Base-by-base conservation (phyloP, 208 protist species). In the Leptomonas pyrrhocoris region DNA sequence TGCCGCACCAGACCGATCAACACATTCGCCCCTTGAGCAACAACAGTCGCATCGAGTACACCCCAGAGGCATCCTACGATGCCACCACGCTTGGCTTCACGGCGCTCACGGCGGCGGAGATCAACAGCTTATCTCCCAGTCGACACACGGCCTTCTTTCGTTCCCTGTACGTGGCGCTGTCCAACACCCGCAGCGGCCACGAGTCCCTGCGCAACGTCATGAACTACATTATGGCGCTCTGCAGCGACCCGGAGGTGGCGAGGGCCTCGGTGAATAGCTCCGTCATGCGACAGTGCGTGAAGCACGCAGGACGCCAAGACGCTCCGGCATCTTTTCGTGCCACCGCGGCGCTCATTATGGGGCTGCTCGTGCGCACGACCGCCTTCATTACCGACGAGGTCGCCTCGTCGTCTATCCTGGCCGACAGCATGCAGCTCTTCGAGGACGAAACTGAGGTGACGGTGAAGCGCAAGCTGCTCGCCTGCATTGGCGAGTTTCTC, bases 201-300 rank as follows among this genome's bases (percentile, higher is more conserved):
- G 59, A 81, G 51, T 25, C 73, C 27, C 51, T 72, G 16, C 73
- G 86, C 2, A 97, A 96, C 69, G 73, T 90, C n/a, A 77, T 97
- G 55, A 79, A 79, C 46, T 98, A 96, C 83, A 92, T 97, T 70
- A 88, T 94, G 61, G 78, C 79, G 5, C 80, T 98, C 31, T 92
- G 83, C 61, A 63, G 68, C 27, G 92, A 94, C 45, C 66, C 86
- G 2, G 67, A 77, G 31, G 89, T 84, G 59, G 91, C 95, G n/a
- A 95, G 94, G 46, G 74, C 92, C 18, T 77, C 96, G 50, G 83
- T 97, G 12, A 98, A 97, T 76, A 94, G 90, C 76, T 91, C 90
- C n/a, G 74, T 97, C 2, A 94, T 96, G 92, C 84, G 77, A 48
- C 74, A 97, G 27, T 97, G 89, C 76, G 68, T 96, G 12, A 89